Base-by-base conservation (phyloP, 129 eudicot genomes). In the Flaveria ramosissima region DNA sequence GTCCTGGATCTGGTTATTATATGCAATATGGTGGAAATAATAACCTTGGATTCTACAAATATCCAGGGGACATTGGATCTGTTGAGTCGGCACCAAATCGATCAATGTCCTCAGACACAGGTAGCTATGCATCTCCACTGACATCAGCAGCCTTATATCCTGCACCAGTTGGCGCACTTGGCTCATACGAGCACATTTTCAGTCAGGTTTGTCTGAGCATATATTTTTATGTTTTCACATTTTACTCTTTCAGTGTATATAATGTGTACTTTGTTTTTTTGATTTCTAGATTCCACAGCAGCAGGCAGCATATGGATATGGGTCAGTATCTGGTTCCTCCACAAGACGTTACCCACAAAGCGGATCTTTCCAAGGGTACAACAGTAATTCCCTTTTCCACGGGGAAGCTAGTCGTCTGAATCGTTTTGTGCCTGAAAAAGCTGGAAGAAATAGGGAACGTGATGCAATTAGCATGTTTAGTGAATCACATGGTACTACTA, bases 1-100 rank as follows among this genome's bases (percentile, higher is more conserved):
- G 92, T 67, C 87, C 88, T 48, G 95, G 92, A 72, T 85, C 96
- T 1, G 92, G 92, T 74, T 92, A 83, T 75, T 92, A 84, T 86
- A 48, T 87, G 55, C 92, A 88, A 21, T 87, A 85, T 86, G 96
- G 92, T 70, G 93, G 91, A 71, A 84, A 80, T 78, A 78, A 81
- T 72, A 83, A 80, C 76, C 80, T 72, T 71, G 97, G 98, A 55
- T 83, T 75, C 80, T 93, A 90, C 78, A 86, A 93, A 19, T 84
- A 77, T 70, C 92, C 88, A 3, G 92, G 90, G 6, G 96, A 90
- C 55, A 79, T 78, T 66, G 95, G 92, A 68, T 80, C 98, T 66
- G 88, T 81, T 76, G 96, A 94, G 68, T 73, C 75, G 0, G 62
- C 84, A 68, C 65, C 96, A 21, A 89, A 79, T 68, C 88, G 76